Percentiles rank a stretch among this genome's conserved stretches.
Conservation (phyloP, 1,284 basidiomycete genomes). For the Entoloma clypeatum region DNA sequence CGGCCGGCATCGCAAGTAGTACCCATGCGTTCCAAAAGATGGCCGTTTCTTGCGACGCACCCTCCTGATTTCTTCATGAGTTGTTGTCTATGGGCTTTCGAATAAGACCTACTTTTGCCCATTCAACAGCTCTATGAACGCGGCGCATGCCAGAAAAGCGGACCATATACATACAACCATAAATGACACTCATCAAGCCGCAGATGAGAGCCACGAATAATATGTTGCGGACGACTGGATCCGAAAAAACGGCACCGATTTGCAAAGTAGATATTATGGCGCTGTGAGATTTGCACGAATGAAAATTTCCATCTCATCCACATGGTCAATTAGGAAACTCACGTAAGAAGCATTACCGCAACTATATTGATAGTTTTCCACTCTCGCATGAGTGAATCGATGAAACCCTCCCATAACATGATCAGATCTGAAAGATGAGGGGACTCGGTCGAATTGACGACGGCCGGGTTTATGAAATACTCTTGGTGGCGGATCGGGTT, state of each 20-base stretch:
- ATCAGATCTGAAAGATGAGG: slow-evolving; percentile 12
- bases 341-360: slow-evolving; percentile 29
- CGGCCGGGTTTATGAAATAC: too few relatives aligned
- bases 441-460: slow-evolving; percentile 1
- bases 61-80: slow-evolving; percentile 45
- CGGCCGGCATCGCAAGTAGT: slow-evolving; percentile 54
- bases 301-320: too few relatives aligned
- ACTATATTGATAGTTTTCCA: slow-evolving; percentile 37
- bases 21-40: slow-evolving; percentile 73
- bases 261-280: slow-evolving; percentile 68
- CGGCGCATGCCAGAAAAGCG: slow-evolving; percentile 67
- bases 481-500: slow-evolving; percentile 1
- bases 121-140: slow-evolving; percentile 61
- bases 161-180: slow-evolving; percentile 66
- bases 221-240: slow-evolving; percentile 54
- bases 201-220: slow-evolving; percentile 59
- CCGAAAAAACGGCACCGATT: slow-evolving; percentile 43
- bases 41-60: slow-evolving; percentile 45
- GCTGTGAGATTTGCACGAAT: too few relatives aligned
- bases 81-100: too few relatives aligned
- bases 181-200: slow-evolving; percentile 62
- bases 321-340: slow-evolving; percentile 8
- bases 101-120: slow-evolving; percentile 54
- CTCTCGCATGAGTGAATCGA: slow-evolving; percentile 31
- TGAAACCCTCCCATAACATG: slow-evolving; percentile 30